Conservation (phyloP, 768 basidiomycete genomes). For the Hypholoma fasciculare region DNA sequence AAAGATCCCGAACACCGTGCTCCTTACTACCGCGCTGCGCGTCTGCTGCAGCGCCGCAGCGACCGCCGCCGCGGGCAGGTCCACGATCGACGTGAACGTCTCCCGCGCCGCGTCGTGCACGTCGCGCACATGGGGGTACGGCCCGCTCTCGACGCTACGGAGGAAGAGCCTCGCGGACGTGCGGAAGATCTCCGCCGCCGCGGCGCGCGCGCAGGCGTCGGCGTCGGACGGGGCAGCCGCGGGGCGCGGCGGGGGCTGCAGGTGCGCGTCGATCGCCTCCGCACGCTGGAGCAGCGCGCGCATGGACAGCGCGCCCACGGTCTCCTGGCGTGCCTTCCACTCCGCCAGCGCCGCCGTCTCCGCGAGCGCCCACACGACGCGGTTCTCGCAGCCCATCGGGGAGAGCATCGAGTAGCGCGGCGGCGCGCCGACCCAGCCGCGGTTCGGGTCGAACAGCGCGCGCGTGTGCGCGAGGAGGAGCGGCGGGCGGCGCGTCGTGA, state of each 20-base stretch:
- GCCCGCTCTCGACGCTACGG: slow-evolving; percentile 74
- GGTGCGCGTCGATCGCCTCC: slow-evolving; percentile 45
- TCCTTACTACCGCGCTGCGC: slow-evolving; percentile 63
- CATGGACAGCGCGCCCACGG: slow-evolving; percentile 51
- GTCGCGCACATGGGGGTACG: slow-evolving; percentile 64
- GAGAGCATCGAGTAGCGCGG: slow-evolving; percentile 70
- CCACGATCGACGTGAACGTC: slow-evolving; percentile 17
- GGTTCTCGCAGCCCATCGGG: slow-evolving; percentile 85
- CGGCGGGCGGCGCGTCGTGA: slow-evolving; percentile 64
- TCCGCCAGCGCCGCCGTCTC: slow-evolving; percentile 63
- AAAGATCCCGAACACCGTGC: slow-evolving; percentile 78
- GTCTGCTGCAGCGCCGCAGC: slow-evolving; percentile 10
- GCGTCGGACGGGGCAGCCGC: slow-evolving; percentile 19
- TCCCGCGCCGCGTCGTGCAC: slow-evolving; percentile 48
- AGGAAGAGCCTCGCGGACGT: slow-evolving; percentile 75
- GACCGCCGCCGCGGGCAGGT: background rate
- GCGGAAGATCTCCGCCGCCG: slow-evolving; percentile 68
- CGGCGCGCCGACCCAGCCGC: slow-evolving; percentile 38
- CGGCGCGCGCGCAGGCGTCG: slow-evolving; percentile 37
- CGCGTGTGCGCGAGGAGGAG: slow-evolving; percentile 57
- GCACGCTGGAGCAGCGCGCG: slow-evolving; percentile 59
- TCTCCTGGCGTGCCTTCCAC: slow-evolving; percentile 57
- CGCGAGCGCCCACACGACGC: slow-evolving; percentile 76
- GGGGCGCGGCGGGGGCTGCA: slow-evolving; percentile 25
- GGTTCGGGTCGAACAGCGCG: slow-evolving; percentile 51